Conservation (phyloP, 148 eudicot genomes). For the Limonium bicolor region DNA sequence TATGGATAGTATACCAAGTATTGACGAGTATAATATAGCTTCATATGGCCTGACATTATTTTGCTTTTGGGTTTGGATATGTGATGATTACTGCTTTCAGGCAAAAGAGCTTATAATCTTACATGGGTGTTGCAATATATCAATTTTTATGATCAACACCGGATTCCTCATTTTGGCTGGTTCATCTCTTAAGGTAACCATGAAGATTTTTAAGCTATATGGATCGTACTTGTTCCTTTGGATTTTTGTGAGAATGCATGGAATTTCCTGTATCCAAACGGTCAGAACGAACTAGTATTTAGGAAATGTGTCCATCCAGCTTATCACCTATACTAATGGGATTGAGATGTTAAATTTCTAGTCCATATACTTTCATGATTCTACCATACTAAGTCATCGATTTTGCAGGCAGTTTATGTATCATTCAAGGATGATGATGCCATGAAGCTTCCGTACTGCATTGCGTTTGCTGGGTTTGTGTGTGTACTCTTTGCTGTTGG, state of each 20-base stretch:
- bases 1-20: too few relatives aligned
- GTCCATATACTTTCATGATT: background rate
- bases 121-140: constrained; percentile 83
- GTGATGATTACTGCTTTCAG: constrained; percentile 17
- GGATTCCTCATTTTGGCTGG: constrained; percentile 81
- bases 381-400: background rate
- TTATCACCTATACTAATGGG: too few relatives aligned
- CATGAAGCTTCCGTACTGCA: constrained; percentile 79
- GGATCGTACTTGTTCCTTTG: background rate
- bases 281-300: background rate
- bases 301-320: background rate
- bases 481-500: constrained; percentile 76
- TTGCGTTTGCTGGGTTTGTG: constrained; percentile 56
- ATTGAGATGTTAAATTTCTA: background rate
- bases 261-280: background rate
- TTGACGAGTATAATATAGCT: too few relatives aligned
- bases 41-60: background rate
- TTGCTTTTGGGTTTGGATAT: background rate
- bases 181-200: constrained; percentile 52
- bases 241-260: background rate
- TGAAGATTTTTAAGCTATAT: background rate
- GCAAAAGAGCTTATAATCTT: constrained; percentile 51
- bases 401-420: constrained; percentile 57
- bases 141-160: constrained; percentile 80
- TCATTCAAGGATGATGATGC: constrained; percentile 34